These are phyloP conservation scores for Pyrenophora graminea DNA, from an alignment of 2,329 filamentous ascomycete species.

Conservation along the genomic window DNA sequence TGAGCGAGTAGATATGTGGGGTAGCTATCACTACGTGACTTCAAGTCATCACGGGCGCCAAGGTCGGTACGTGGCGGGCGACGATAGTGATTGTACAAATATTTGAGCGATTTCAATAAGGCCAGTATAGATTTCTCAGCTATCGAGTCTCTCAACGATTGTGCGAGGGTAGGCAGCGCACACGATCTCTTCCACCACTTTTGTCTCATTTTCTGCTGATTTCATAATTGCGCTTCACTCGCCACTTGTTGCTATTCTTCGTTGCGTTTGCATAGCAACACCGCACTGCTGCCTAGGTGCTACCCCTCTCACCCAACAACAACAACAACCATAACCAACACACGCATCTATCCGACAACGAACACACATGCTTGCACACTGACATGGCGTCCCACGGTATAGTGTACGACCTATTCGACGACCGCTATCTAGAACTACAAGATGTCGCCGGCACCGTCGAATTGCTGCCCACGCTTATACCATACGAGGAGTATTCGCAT, in stretches of 20 bases:
- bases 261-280: conserved; percentile 7
- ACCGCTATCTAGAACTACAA: conserved; percentile 36
- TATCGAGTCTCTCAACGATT: neutral
- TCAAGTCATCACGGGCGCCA: neutral
- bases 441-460: conserved; percentile 39
- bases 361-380: neutral
- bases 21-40: neutral
- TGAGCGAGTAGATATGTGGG: conserved; percentile 9
- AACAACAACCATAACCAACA: neutral
- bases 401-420: conserved; percentile 38
- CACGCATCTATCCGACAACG: neutral
- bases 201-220: neutral
- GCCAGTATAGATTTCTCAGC: conserved; percentile 6
- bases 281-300: conserved; percentile 3
- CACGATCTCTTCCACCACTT: neutral
- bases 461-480: conserved; percentile 37
- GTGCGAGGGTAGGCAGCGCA: neutral
- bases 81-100: conserved; percentile 16
- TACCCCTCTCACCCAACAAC: neutral
- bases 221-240: neutral
- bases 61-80: conserved; percentile 10
- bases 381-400: conserved; percentile 36
- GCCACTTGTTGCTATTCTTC: conserved; percentile 9
- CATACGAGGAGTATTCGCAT: conserved; percentile 34
- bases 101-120: conserved; percentile 2